Base-by-base conservation (phyloP, 2,329 filamentous ascomycete genomes). In the Westerdykella aurantiaca region DNA sequence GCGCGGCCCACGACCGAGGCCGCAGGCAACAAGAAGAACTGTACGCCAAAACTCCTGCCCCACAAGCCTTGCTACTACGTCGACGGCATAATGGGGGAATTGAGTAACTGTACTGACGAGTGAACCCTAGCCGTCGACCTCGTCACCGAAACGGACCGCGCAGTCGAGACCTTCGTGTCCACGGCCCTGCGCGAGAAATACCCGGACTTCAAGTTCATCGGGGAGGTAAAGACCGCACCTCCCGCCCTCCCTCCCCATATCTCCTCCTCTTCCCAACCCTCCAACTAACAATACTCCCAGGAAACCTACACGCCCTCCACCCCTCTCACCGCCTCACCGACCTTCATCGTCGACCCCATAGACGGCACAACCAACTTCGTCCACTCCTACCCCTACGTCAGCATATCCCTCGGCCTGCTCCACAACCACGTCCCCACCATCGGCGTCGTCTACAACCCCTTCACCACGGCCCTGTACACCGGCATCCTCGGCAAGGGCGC, bases 281-380 rank as follows among this genome's bases (percentile, higher is more conserved):
- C 66, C 61, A 85, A 88, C 62, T 18, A 29, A 21, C 37, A 38
- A 6, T n/a, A 18, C 18, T 9, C 25, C 16, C 34, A 45, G 42
- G 86, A 91, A 69, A 88, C 85, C 2, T 82, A 88, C 71, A 73
- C 81, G 50, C 78, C 83, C 1, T 85, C 85, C 55, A 70, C 69
- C 52, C 67, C 58, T n/a, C 56, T 69, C 2, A 45, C 46, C 0
- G 49, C 60, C 37, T 39, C 33, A 1, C 64, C 66, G 1, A 68
- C 66, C 1, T 66, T 69, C 41, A 52, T 69, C 6, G 61, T 58
- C 25, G 66, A 69, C 33, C 66, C 66, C 5, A 66, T 69, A 25
- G 66, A 69, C 37, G 66, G 66, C 1, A 69, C 66, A 0, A 56
- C 68, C 1, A 69, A 69, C 50, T 69, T 69, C 52, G 64, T 61